Evolutionary conservation across 2,329 filamentous ascomycete species (phyloP).

Genomic region (Talaromyces verruculosus): DNA sequence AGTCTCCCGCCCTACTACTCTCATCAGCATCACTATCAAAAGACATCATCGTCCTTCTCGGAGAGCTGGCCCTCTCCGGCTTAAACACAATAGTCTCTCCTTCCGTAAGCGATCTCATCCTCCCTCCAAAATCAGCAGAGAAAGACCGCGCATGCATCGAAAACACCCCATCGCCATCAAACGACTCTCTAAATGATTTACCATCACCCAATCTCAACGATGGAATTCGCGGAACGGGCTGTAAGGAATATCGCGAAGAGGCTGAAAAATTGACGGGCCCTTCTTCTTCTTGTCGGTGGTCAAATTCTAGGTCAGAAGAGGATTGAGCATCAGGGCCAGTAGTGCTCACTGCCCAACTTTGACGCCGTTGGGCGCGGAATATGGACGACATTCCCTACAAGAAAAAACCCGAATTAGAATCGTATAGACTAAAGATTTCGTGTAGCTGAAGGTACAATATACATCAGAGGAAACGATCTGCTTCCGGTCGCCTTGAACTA

Average conservation of each 20-base stretch:
- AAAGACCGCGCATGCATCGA: slow-evolving; percentile 5
- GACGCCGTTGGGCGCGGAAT: slow-evolving; percentile 17
- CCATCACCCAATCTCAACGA: slow-evolving; percentile 21
- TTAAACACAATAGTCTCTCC: not conserved
- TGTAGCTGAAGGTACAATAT: slow-evolving; percentile 23
- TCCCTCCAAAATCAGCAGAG: slow-evolving; percentile 11
- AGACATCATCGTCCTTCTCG: slow-evolving; percentile 2
- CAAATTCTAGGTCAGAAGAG: slow-evolving; percentile 15
- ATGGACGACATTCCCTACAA: slow-evolving; percentile 23
- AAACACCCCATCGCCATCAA: not conserved
- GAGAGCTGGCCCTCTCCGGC: slow-evolving; percentile 7
- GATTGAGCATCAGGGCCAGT: slow-evolving; percentile 1
- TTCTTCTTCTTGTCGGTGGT: not conserved
- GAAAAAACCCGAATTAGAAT: slow-evolving; percentile 22
- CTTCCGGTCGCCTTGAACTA: slow-evolving; percentile 15
- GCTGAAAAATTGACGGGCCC: slow-evolving; percentile 4
- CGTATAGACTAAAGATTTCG: slow-evolving; percentile 17
- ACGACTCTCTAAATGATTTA: slow-evolving; percentile 18
- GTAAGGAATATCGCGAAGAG: slow-evolving; percentile 19
- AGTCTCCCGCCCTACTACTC: not conserved
- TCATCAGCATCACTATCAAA: not conserved
- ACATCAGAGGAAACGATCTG: slow-evolving; percentile 12
- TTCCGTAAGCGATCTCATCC: slow-evolving; percentile 10
- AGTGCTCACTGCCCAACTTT: slow-evolving; percentile 9
- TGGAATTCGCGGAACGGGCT: slow-evolving; percentile 22